Evolutionary conservation across 2,329 filamentous ascomycete species (phyloP).

Genomic region (Nectriaceae sp.): DNA sequence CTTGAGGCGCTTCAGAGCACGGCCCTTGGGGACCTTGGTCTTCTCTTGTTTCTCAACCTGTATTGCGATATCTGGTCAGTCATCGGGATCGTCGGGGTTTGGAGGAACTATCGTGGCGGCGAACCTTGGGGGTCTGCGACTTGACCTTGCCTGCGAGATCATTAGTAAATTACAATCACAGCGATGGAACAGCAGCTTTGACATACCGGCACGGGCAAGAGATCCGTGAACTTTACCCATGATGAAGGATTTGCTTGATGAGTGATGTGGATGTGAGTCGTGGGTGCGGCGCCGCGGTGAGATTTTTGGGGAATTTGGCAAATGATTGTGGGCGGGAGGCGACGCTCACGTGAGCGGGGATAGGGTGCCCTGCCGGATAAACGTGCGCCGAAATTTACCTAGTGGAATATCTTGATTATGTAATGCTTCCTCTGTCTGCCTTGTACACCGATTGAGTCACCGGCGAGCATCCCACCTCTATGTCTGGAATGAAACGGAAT

Average conservation of each 20-base stretch:
- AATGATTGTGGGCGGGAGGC: constrained; percentile 40
- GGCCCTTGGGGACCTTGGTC: constrained; percentile 95
- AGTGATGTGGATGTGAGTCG: constrained; percentile 39
- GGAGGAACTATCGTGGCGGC: constrained; percentile 31
- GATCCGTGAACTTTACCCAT: constrained; percentile 96
- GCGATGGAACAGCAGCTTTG: constrained; percentile 11
- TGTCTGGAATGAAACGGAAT: too few species aligned
- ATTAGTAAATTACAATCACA: constrained; percentile 30
- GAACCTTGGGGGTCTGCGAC: constrained; percentile 90
- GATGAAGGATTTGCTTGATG: constrained; percentile 49
- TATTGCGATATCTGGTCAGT: constrained; percentile 31
- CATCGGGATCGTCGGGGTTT: constrained; percentile 27
- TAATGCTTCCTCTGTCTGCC: background rate
- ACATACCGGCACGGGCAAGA: constrained; percentile 76
- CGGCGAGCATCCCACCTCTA: too few species aligned
- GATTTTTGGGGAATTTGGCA: constrained; percentile 41
- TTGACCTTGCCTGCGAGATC: constrained; percentile 94
- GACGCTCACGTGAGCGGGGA: constrained; percentile 40
- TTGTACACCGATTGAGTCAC: background rate
- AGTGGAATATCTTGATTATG: background rate
- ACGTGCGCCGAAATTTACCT: constrained; percentile 6
- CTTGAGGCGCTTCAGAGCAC: constrained; percentile 93
- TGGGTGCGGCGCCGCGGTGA: constrained; percentile 25
- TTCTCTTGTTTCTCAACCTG: constrained; percentile 91
- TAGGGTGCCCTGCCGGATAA: constrained; percentile 37